Conservation (phyloP, 768 basidiomycete genomes). For the Chalciporus sphaerocephalus region DNA sequence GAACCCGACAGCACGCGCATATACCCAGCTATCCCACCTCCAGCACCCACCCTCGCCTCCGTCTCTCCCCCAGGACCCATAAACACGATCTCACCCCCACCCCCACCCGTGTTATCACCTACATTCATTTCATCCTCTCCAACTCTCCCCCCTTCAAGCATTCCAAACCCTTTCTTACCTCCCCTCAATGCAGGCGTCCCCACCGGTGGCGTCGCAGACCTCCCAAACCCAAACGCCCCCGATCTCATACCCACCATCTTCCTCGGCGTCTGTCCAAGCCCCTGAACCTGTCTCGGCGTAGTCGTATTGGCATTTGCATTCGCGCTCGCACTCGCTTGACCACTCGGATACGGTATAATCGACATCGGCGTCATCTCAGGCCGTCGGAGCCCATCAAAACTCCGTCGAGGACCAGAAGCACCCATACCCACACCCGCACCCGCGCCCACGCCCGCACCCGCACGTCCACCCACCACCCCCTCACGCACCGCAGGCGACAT, state of each 20-base stretch:
- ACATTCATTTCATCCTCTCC: constrained; percentile 1
- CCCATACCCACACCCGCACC: constrained; percentile 3
- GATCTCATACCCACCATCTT: constrained; percentile 8
- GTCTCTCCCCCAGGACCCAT: constrained; percentile 5
- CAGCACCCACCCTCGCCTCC: background rate
- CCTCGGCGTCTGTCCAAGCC: constrained; percentile 18
- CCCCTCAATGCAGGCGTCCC: constrained; percentile 12
- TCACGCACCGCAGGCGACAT: background rate
- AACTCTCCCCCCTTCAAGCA: constrained; percentile 3
- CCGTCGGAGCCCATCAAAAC: constrained; percentile 23
- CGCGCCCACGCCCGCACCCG: background rate
- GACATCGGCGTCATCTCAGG: constrained; percentile 22
- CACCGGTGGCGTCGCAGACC: constrained; percentile 19
- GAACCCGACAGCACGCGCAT: constrained; percentile 19
- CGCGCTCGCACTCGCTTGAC: constrained; percentile 1
- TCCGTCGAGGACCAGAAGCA: constrained; percentile 9
- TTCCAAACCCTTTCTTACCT: constrained; percentile 8
- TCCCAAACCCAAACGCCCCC: constrained; percentile 11
- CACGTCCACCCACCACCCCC: too few relatives aligned
- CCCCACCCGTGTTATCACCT: background rate
- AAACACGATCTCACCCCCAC: background rate
- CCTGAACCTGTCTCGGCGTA: constrained; percentile 3
- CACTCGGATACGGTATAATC: constrained; percentile 19
- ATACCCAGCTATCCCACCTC: constrained; percentile 17
- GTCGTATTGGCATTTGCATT: background rate